These are phyloP conservation scores for Phaseolus coccineus DNA, from an alignment of 331 rosid genomes.

Conservation along the genomic window DNA sequence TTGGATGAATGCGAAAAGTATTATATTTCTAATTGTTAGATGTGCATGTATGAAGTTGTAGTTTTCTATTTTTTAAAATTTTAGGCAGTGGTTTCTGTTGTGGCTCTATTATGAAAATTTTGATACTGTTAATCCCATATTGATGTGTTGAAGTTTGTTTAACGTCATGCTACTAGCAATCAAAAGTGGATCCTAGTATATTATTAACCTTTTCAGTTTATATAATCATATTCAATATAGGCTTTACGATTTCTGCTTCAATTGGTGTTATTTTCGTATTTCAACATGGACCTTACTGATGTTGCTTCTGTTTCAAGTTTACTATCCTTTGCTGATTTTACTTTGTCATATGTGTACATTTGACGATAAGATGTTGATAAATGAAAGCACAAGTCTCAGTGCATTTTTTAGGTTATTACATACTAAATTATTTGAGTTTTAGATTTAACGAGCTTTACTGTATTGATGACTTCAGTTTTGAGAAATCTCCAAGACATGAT, in stretches of 20 bases:
- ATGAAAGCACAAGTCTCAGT: constrained; percentile 4
- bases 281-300: not conserved
- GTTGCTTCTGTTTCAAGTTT: constrained; percentile 15
- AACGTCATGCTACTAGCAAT: not conserved
- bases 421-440: constrained; percentile 27
- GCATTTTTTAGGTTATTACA: constrained; percentile 23
- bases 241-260: not conserved
- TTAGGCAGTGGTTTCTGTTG: constrained; percentile 14
- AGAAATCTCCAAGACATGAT: constrained; percentile 91
- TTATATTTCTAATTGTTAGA: not conserved
- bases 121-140: not conserved
- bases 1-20: constrained; percentile 8
- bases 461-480: constrained; percentile 69
- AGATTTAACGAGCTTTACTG: constrained; percentile 28
- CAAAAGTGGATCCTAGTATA: not conserved
- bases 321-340: constrained; percentile 4
- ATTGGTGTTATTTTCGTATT: not conserved
- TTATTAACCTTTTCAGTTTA: not conserved
- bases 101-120: not conserved
- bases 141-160: not conserved
- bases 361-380: not conserved
- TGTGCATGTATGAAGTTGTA: not conserved
- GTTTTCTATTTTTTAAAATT: not conserved
- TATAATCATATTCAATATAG: not conserved
- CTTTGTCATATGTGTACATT: constrained; percentile 7